Evolutionary conservation across 208 protist genomes (phyloP).

Genomic region (Leishmania martiniquensis): DNA sequence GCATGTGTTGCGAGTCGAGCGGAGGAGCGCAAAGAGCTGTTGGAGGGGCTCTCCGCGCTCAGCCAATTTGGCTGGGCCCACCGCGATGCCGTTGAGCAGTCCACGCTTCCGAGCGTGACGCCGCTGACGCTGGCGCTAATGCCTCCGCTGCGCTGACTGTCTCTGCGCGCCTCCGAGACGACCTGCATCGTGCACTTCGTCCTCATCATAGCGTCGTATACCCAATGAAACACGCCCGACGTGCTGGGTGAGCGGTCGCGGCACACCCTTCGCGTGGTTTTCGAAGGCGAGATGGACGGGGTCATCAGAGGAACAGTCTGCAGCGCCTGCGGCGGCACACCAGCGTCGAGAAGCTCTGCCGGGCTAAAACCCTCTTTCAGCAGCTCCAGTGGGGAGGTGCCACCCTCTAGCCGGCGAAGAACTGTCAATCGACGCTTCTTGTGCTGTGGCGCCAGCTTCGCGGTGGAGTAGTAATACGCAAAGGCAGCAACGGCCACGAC

Average conservation of each 20-base stretch:
- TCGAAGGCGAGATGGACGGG: background rate
- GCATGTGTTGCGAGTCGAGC: background rate
- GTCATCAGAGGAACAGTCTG: background rate
- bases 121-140: background rate
- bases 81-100: background rate
- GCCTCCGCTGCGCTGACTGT: constrained; percentile 8
- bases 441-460: background rate
- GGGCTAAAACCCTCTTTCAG: constrained; percentile 24
- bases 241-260: background rate
- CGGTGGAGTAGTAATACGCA: constrained; percentile 14
- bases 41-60: background rate
- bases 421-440: constrained; percentile 7
- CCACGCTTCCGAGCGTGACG: background rate
- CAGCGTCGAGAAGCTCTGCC: constrained; percentile 21
- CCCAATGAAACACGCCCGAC: background rate
- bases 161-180: background rate
- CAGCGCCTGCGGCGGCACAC: constrained; percentile 19
- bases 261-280: background rate
- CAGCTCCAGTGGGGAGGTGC: constrained; percentile 15
- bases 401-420: constrained; percentile 3
- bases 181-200: background rate
- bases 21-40: background rate
- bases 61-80: background rate
- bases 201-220: constrained; percentile 1
- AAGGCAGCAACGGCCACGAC: constrained; percentile 22